Evolutionary conservation across 129 eudicot species (phyloP), one percentile per base, ranked within the genome.

Genomic region (Lactuca sativa): DNA sequence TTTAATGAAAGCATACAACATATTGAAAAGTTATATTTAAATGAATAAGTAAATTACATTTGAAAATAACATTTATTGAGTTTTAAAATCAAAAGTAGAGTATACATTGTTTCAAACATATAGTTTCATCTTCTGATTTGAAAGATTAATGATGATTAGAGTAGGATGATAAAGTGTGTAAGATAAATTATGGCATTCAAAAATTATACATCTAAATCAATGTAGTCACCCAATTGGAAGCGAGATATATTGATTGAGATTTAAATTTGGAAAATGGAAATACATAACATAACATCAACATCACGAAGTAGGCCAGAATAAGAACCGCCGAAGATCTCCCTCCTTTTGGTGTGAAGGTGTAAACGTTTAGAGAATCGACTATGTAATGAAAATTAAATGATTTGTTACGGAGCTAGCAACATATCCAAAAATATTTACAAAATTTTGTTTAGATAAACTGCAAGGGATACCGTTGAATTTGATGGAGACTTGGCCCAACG

Each of bases 231-330:
- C 14, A 30, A 32, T 32, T 37, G 14, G 10, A 15, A 33, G 66
- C 6, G 30, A 61, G 30, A 37, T 5, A 9, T 31, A 25, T 14
- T 8, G 16, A 57, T 67, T 47, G 57, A 48, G 72, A 37, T 34
- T 72, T n/a, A 30, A 59, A 37, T 34, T 61, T 14, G 53, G 56
- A 34, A 10, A 56, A n/a, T n/a, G n/a, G n/a, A n/a, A n/a, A n/a
- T n/a, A n/a, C 9, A 66, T 67, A 11, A 44, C 51, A 43, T 84
- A 92, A 96, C 95, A 70, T 88, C 95, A 5, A 90, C 95, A 86
- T 86, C 96, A 11, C 83, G 91, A 62, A 96, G 91, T 1, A 88
- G 91, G 7, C 87, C 79, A 62, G 96, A 56, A n/a, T n/a, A n/a
- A n/a, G n/a, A n/a, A 53, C 75, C 85, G 9, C 81, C 81, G 10